Percentiles rank a stretch among this genome's conserved stretches.
Evolutionary conservation across 2,329 filamentous ascomycete genomes (phyloP).

Genomic region (Ophiocordyceps camponoti-saundersi): DNA sequence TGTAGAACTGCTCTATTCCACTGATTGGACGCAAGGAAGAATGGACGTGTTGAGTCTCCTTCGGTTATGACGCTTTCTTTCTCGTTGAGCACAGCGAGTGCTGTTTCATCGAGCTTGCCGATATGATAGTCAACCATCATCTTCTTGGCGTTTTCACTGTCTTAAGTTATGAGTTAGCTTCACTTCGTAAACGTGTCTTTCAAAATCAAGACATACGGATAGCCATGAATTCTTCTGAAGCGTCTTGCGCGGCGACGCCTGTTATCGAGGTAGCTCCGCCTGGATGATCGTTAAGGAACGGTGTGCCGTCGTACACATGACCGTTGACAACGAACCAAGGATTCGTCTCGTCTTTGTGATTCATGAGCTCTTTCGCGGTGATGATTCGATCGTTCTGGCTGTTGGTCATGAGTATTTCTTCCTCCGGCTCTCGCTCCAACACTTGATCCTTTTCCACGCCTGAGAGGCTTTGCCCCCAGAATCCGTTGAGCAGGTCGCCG

Average conservation of each 20-base stretch:
- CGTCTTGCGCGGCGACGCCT: conserved; percentile 65
- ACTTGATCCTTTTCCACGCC: conserved; percentile 25
- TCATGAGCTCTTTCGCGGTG: conserved; percentile 51
- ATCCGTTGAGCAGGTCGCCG: conserved; percentile 63
- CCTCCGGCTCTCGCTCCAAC: conserved; percentile 29
- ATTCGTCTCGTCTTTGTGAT: conserved; percentile 44
- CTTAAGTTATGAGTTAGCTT: conserved; percentile 24
- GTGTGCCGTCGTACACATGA: conserved; percentile 75
- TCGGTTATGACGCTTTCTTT: conserved; percentile 17
- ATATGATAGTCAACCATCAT: conserved; percentile 85
- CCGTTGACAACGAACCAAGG: conserved; percentile 85
- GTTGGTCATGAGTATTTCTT: conserved; percentile 65
- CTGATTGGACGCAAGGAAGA: conserved; percentile 53
- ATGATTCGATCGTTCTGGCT: conserved; percentile 46
- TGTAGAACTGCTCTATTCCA: conserved; percentile 62
- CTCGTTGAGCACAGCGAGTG: conserved; percentile 18
- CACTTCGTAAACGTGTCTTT: no score
- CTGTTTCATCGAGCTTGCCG: conserved; percentile 50
- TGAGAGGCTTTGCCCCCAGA: conserved; percentile 61
- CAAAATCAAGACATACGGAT: conserved; percentile 54
- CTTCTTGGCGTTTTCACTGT: conserved; percentile 77
- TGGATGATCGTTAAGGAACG: conserved; percentile 66
- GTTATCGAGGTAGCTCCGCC: conserved; percentile 76
- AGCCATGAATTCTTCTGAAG: conserved; percentile 75
- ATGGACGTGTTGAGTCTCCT: conserved; percentile 25